These are phyloP conservation scores for Penicillium sp. DNA, from an alignment of 2,329 filamentous ascomycete species.

Conservation along the genomic window DNA sequence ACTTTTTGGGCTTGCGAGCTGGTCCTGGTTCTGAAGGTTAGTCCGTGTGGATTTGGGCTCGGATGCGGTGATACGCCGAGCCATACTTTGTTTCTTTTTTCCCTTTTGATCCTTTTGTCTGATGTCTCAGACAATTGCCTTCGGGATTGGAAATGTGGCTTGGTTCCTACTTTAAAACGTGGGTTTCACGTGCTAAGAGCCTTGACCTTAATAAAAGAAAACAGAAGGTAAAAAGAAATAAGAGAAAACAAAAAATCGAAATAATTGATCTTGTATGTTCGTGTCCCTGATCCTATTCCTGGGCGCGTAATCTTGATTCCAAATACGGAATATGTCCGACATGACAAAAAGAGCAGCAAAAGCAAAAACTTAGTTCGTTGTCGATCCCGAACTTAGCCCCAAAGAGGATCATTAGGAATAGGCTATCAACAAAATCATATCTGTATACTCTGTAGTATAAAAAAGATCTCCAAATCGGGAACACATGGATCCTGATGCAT, in stretches of 20 bases:
- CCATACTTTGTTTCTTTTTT: slow-evolving; percentile 1
- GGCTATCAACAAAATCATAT: not conserved
- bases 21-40: not conserved
- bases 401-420: not conserved
- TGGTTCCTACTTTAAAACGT: not conserved
- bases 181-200: not conserved
- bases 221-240: too few relatives aligned
- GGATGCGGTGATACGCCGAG: slow-evolving; percentile 13
- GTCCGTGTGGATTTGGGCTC: not conserved
- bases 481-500: not conserved
- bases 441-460: not conserved
- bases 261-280: too few relatives aligned
- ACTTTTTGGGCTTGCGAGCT: not conserved
- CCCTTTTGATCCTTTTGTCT: not conserved
- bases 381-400: not conserved
- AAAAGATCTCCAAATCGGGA: not conserved
- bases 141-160: not conserved
- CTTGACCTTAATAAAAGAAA: not conserved
- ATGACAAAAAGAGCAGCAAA: not conserved
- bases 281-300: not conserved
- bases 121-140: not conserved
- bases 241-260: not conserved
- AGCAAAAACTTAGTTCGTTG: not conserved
- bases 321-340: not conserved
- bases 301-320: not conserved